Conservation (phyloP, 2,329 filamentous ascomycete species). For the Fusarium newnesense region DNA sequence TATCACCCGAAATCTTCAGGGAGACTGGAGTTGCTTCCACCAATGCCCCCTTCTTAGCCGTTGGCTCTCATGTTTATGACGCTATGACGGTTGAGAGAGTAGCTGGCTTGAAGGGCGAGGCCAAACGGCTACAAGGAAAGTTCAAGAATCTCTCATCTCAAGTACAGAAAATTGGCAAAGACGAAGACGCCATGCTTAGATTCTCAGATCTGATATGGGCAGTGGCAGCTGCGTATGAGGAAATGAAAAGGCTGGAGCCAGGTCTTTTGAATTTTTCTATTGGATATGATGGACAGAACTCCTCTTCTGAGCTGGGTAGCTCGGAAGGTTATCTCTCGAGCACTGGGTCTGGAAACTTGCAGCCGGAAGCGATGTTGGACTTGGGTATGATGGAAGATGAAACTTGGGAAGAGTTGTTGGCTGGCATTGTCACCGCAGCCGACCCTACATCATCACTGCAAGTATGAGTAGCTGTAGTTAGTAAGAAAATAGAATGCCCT, state of each 20-base stretch:
- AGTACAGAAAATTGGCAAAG: not conserved
- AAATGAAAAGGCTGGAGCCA: not conserved
- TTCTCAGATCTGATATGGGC: constrained; percentile 20
- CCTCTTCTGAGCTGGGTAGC: not conserved
- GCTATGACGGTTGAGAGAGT: not conserved
- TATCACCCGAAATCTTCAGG: not conserved
- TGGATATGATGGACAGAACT: not conserved
- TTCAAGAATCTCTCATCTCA: not conserved
- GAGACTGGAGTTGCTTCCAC: not conserved
- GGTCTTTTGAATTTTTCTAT: not conserved
- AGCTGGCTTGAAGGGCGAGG: not conserved
- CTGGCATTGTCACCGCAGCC: not conserved
- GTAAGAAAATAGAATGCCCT: no score
- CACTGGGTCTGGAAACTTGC: not conserved
- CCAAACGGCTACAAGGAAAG: not conserved
- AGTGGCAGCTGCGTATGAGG: not conserved
- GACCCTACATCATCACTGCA: not conserved
- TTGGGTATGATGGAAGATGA: constrained; percentile 1
- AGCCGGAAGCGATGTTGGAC: not conserved
- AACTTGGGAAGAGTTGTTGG: constrained; percentile 11
- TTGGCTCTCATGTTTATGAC: not conserved
- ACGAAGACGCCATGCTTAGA: not conserved
- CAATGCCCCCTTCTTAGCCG: not conserved
- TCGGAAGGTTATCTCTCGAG: constrained; percentile 13
- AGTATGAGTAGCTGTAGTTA: not conserved